Evolutionary conservation across 2,329 filamentous ascomycete species (phyloP).

Genomic region (Colletotrichum neosansevieriae): DNA sequence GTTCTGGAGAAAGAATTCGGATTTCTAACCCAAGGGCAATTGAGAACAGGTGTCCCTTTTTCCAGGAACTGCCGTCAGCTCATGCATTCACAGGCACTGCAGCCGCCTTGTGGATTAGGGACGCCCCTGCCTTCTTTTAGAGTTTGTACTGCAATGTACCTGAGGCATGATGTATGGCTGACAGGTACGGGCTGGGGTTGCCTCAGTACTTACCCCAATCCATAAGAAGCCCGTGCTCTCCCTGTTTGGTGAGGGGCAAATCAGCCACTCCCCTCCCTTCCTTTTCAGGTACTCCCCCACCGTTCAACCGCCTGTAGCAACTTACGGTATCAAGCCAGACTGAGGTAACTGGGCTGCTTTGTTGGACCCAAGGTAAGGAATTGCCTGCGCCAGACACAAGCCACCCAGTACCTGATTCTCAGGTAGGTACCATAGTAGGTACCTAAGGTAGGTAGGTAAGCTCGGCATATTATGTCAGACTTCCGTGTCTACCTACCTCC

Average conservation of each 20-base stretch:
- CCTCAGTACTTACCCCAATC: constrained; percentile 36
- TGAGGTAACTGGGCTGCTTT: not conserved
- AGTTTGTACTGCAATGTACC: constrained; percentile 1
- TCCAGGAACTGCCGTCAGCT: constrained; percentile 39
- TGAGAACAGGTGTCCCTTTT: constrained; percentile 42
- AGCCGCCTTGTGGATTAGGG: no score
- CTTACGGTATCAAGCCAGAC: constrained; percentile 21
- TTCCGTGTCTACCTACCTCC: not conserved
- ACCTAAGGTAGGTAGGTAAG: not conserved
- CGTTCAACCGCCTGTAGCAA: constrained; percentile 16
- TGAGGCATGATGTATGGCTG: not conserved
- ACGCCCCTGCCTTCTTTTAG: constrained; percentile 7
- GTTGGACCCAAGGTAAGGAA: no score
- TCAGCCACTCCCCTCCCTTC: constrained; percentile 8
- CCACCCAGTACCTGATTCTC: no score
- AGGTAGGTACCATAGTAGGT: no score
- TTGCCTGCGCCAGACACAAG: no score
- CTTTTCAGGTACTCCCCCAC: constrained; percentile 25
- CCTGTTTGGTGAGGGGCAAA: constrained; percentile 39
- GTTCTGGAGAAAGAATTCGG: constrained; percentile 34
- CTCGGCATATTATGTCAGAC: constrained; percentile 12
- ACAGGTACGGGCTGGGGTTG: not conserved
- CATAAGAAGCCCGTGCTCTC: constrained; percentile 19
- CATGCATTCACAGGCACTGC: constrained; percentile 35
- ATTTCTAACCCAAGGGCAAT: constrained; percentile 38